Base-by-base conservation (phyloP, 1,284 basidiomycete genomes). In the Xanthoconium separans region DNA sequence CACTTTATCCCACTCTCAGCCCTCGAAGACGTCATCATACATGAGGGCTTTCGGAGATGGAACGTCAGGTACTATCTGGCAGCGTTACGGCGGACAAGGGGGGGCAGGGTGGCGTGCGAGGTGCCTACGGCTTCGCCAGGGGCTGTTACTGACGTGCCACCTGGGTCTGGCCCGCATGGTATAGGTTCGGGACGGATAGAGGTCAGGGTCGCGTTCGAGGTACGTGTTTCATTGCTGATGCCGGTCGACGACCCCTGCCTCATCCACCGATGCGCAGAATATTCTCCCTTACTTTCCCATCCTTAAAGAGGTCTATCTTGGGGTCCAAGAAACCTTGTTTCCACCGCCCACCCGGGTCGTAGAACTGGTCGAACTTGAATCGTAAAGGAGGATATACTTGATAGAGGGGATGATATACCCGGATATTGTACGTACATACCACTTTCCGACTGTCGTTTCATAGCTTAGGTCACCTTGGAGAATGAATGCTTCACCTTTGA, bases 21-120 rank as follows among this genome's bases (percentile, higher is more conserved):
- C 3, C 69, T 91, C 29, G 75, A 79, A 45, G 85, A 89, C 57
- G 74, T 88, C 36, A 62, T 90, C 34, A 84, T 91, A 50, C 87
- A 90, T 61, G 89, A 91, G 66, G 89, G 82, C 3, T 69, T 91
- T 16, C 75, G 70, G 10, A 71, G 85, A 49, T 91, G 88, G 88
- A 74, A 86, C 62, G 77, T 90, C 16, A 77, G 81, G 15, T 88
- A 82, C 62, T 90, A 89, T 64, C 70, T 90, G 11, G 83, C 78
- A 4, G 76, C 77, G 16, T 64, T 89, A 22, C 70, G 72, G 18
- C 62, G 69, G 12, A 64, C 33, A 18, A 18, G 33, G 1, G 11
- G 6, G 7, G 3, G 18, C 8, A 4, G 13, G 15, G 22, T 7
- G 20, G 9, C 4, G 16, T n/a, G 22, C 34, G 34, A 16, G 34